Base-by-base conservation (phyloP, 2,329 filamentous ascomycete species). In the Byssothecium circinans region DNA sequence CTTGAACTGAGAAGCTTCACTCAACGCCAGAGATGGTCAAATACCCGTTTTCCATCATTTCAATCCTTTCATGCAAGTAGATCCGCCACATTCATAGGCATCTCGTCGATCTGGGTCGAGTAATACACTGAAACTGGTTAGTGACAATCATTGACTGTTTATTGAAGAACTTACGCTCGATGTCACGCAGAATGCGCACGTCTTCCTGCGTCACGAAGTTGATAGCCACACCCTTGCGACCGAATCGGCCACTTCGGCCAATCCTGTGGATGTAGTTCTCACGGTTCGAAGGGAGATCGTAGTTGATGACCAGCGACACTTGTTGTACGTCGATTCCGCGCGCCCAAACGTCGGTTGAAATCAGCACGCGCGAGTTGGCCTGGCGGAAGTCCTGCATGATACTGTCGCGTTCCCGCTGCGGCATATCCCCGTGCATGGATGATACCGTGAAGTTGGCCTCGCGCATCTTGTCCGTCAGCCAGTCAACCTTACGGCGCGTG, bases 181-280 rank as follows among this genome's bases (percentile, higher is more conserved):
- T 99, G 71, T 99, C 94, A 60, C 94, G 85, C 65, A 99, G 81
- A 69, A 99, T 99, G 70, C 94, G 88, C 50, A 99, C 94, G 71
- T 99, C 94, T 64, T 99, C 94, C 68, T 89, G 95, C 2, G 94
- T 99, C 58, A 99, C 94, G 68, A 99, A 99, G 79, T 99, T 99
- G 81, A 99, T 99, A 30, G 94, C 94, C 58, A 99, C 94, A 81
- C 94, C 94, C 80, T 99, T 99, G 66, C 94, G 85, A 65, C 94
- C 94, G 65, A 99, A 99, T 60, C 94, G 85, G 62, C 94, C 94
- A 70, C 89, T 94, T 70, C 94, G 86, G 70, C 94, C 94, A 64
- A 99, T 99, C 62, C 94, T 87, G 79, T 99, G 94, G 74, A 99
- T 97, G 75, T 99, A 99, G 78, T 99, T 99, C 77, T 99, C 94